Evolutionary conservation across 306 rosid species (phyloP).

Genomic region (Geum urbanum): DNA sequence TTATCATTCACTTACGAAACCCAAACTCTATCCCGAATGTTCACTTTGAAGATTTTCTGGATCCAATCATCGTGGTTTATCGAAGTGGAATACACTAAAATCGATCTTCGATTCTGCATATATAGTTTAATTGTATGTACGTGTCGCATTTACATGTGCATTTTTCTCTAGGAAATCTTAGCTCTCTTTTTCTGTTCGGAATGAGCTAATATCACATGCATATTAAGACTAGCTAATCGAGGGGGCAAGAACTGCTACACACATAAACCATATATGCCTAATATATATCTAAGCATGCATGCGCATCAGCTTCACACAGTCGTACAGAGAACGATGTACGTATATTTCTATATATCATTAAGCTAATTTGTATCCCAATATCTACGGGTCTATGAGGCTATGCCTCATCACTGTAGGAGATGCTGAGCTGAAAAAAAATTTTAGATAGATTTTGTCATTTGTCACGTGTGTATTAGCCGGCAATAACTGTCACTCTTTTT

Average conservation of each 20-base stretch:
- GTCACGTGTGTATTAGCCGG: too few species aligned
- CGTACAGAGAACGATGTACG: neutral
- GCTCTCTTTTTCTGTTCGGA: neutral
- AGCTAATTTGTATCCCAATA: neutral
- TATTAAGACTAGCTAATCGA: neutral
- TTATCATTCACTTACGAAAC: neutral
- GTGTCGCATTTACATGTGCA: neutral
- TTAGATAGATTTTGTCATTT: too few species aligned
- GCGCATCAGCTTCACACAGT: neutral
- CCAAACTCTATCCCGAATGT: neutral
- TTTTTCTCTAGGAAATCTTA: neutral
- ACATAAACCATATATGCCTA: neutral
- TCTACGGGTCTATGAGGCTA: neutral
- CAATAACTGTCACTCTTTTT: too few species aligned
- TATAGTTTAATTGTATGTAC: neutral
- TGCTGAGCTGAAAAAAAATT: too few species aligned
- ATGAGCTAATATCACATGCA: neutral
- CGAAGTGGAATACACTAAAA: constrained; percentile 41
- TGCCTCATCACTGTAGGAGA: neutral
- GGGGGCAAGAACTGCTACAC: neutral
- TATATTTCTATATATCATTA: neutral
- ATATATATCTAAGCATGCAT: too few species aligned
- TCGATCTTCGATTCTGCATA: neutral
- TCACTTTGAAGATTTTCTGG: constrained; percentile 2
- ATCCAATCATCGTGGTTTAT: constrained; percentile 21